Evolutionary conservation across 208 protist species (phyloP), one percentile per base, ranked within the genome.

Genomic region (Kentomonas sorsogonicus): DNA sequence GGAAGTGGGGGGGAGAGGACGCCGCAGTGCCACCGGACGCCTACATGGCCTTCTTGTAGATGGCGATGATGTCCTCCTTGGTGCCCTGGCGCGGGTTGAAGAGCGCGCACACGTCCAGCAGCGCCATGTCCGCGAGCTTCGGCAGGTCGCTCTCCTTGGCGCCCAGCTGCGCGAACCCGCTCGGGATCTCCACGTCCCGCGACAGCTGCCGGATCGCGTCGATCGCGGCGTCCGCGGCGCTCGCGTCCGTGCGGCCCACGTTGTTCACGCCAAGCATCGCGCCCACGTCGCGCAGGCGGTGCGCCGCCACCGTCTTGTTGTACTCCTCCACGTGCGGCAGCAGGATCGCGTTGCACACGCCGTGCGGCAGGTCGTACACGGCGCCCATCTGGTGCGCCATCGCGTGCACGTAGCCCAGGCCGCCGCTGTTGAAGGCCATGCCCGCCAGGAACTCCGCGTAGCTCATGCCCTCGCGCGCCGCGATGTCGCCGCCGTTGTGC

Each of bases 361-460:
- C 88, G 63, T 96, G 88, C 16, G 88, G 79, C 25, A 90, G 66
- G 67, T 95, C 59, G 69, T 85, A 95, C 27, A 90, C 69, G 23
- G 69, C 67, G 55, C 91, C 91, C 38, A 97, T 71, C 65, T 92
- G 89, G 53, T 97, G 89, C 13, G 91, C 86, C 56, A 93, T 83
- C 18, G 86, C 86, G 60, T 97, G 91, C 55, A 85, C 80, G 61
- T 91, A 85, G 46, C 86, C 91, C 23, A 97, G 73, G 36, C 89
- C 86, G 13, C 83, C 86, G 63, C 85, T 93, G 65, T 88, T 83
- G 67, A 97, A 97, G 39, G 91, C 91, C 76, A 97, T 94, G 29
- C 91, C 91, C 33, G 89, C 89, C 30, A 96, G 71, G 50, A 73
- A 82, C 63, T 91, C 69, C 1, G 83, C 87, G 53, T 89, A 81